phyloP scores from a whole-genome alignment of 768 basidiomycete genomes.

The Coprinellus micaceus region DNA sequence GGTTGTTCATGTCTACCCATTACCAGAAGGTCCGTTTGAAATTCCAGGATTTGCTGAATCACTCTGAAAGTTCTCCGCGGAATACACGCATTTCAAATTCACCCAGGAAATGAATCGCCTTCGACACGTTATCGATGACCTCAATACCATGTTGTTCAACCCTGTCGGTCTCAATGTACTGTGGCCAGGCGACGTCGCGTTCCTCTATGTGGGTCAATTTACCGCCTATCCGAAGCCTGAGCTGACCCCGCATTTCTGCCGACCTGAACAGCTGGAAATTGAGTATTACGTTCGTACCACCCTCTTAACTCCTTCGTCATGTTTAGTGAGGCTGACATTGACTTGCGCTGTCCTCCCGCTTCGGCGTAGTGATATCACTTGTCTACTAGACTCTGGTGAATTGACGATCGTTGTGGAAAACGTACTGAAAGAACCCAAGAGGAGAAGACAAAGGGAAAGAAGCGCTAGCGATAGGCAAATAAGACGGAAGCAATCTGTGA shows the following conservation, averaged over 20 bases:
- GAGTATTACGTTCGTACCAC: conserved; percentile 78
- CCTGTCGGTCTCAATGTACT: conserved; percentile 83
- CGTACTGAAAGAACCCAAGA: too few species aligned
- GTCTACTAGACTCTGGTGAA: too few species aligned
- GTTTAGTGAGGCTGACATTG: too few species aligned
- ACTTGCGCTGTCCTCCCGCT: too few species aligned
- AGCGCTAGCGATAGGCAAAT: background rate
- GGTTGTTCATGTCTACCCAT: conserved; percentile 64
- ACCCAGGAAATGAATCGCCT: conserved; percentile 75
- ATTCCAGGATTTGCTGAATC: too few species aligned
- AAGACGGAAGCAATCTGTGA: background rate
- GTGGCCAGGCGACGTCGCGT: conserved; percentile 81
- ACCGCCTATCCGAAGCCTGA: background rate
- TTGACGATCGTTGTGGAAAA: too few species aligned
- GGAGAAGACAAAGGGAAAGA: too few species aligned
- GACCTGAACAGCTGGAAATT: conserved; percentile 72
- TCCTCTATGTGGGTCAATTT: conserved; percentile 66
- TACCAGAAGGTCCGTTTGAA: conserved; percentile 65
- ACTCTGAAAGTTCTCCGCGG: too few species aligned
- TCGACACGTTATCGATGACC: conserved; percentile 53
- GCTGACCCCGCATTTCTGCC: background rate
- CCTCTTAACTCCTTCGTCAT: too few species aligned
- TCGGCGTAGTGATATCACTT: too few species aligned
- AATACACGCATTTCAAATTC: background rate
- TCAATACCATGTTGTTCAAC: conserved; percentile 77